These are phyloP conservation scores for Verticillium albo-atrum DNA, from an alignment of 2,329 filamentous ascomycete genomes.

Conservation along the genomic window DNA sequence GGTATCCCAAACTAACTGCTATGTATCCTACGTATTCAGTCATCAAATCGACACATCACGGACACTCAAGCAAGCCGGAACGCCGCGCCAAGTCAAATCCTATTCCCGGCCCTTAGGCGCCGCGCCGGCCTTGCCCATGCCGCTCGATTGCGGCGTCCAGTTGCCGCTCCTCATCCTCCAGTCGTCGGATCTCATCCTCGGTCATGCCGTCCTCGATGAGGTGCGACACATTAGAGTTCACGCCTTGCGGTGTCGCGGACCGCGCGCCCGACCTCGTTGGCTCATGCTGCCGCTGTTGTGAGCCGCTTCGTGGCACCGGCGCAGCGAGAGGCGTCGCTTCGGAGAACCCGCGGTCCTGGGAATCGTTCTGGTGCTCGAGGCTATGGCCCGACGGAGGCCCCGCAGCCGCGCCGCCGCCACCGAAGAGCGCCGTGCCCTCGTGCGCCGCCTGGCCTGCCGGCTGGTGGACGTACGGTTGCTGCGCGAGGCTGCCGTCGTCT, in stretches of 20 bases:
- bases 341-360: neutral
- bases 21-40: neutral
- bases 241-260: constrained; percentile 22
- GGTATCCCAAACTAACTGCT: neutral
- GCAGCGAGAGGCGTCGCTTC: neutral
- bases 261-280: constrained; percentile 10
- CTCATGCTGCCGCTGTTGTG: constrained; percentile 1
- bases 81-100: neutral
- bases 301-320: constrained; percentile 1
- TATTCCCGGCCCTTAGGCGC: neutral
- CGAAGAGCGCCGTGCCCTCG: neutral
- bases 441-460: neutral
- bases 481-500: constrained; percentile 28
- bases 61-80: neutral
- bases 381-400: neutral
- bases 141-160: constrained; percentile 53
- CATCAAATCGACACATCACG: neutral
- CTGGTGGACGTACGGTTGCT: constrained; percentile 7
- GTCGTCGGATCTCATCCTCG: constrained; percentile 45
- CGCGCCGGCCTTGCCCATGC: constrained; percentile 19
- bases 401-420: neutral
- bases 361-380: neutral
- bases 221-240: constrained; percentile 38
- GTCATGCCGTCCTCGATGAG: constrained; percentile 60
- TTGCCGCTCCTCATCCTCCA: constrained; percentile 55